Conservation (phyloP, 176 grass and related monocot species). For the Microstegium vimineum region DNA sequence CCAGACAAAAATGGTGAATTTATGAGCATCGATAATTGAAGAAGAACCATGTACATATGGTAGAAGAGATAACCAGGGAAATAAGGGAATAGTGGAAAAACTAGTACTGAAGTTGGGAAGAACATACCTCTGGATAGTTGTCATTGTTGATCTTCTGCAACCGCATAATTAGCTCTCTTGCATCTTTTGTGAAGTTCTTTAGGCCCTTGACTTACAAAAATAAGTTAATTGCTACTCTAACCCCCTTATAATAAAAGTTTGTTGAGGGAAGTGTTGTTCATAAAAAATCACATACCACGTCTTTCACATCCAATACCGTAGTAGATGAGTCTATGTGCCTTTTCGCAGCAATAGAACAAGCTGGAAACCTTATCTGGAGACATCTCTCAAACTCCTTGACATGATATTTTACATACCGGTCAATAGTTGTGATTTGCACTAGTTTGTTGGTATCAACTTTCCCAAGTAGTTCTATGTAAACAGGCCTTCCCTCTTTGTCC, state of each 20-base stretch:
- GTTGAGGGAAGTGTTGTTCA: slow-evolving; percentile 4
- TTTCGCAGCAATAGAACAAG: slow-evolving; percentile 75
- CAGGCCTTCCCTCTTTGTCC: slow-evolving; percentile 90
- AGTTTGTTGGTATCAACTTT: slow-evolving; percentile 82
- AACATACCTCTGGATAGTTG: slow-evolving; percentile 90
- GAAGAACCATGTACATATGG: not conserved
- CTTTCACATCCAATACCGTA: slow-evolving; percentile 89
- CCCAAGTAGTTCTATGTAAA: slow-evolving; percentile 87
- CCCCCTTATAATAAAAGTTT: not conserved
- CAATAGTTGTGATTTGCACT: slow-evolving; percentile 86
- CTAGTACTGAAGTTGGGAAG: slow-evolving; percentile 1
- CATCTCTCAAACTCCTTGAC: slow-evolving; percentile 76
- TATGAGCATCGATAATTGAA: slow-evolving; percentile 19
- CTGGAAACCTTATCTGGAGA: slow-evolving; percentile 65
- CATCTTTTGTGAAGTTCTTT: slow-evolving; percentile 96
- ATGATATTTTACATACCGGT: slow-evolving; percentile 88
- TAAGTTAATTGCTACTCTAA: slow-evolving; percentile 18
- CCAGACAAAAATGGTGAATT: slow-evolving; percentile 16
- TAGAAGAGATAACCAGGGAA: not conserved
- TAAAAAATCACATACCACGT: slow-evolving; percentile 53
- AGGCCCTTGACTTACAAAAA: slow-evolving; percentile 58
- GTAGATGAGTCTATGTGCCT: slow-evolving; percentile 81
- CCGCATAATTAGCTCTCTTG: slow-evolving; percentile 85
- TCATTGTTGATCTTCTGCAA: slow-evolving; percentile 92
- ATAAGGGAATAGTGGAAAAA: not conserved